These are phyloP conservation scores for Puccinia triticina DNA, from an alignment of 1,284 basidiomycete genomes.

Conservation along the genomic window DNA sequence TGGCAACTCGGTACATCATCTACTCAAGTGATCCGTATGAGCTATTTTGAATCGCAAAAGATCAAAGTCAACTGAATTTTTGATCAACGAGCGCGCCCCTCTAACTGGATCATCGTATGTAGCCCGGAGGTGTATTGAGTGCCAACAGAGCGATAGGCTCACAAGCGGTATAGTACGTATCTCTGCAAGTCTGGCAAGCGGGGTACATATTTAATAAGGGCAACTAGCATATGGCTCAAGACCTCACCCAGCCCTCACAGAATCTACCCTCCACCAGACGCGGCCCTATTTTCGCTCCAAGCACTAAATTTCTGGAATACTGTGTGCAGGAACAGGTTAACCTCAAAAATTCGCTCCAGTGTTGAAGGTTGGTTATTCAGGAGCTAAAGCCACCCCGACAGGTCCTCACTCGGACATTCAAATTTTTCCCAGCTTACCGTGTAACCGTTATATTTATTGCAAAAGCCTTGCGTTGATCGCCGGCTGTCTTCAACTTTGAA, in stretches of 20 bases:
- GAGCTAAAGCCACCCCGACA: neutral
- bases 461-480: conserved; percentile 18
- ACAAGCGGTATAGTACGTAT: neutral
- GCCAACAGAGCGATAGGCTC: neutral
- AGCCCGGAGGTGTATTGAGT: neutral
- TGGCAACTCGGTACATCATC: too few species aligned
- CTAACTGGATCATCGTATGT: neutral
- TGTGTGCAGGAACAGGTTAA: neutral
- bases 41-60: neutral
- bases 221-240: too few species aligned
- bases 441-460: neutral
- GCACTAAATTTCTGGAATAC: neutral
- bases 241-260: neutral
- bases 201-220: neutral
- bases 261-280: neutral
- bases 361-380: neutral
- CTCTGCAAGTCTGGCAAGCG: too few species aligned
- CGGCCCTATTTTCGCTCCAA: neutral
- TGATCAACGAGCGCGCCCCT: neutral
- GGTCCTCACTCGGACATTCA: neutral
- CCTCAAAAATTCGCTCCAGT: neutral
- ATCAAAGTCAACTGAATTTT: neutral
- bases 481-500: neutral
- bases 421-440: neutral
- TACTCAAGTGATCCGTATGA: neutral